These are phyloP conservation scores for Lodderomyces theae DNA, from an alignment of 1,139 yeast species.

Conservation along the genomic window DNA sequence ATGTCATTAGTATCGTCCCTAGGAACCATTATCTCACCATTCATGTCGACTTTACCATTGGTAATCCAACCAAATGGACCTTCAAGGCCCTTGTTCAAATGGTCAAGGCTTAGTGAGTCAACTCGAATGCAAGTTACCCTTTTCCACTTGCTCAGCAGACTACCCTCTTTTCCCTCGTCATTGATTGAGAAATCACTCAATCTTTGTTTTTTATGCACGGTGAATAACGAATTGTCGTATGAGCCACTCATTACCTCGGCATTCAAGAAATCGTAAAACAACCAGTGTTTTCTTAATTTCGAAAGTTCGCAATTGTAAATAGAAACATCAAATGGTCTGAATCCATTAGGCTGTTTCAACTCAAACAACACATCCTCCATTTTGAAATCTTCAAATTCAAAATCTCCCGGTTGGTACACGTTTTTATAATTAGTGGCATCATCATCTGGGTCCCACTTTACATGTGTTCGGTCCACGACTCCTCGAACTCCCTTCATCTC, in stretches of 20 bases:
- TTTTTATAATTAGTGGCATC: conserved; percentile 81
- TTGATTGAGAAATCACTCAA: conserved; percentile 37
- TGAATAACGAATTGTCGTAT: conserved; percentile 88
- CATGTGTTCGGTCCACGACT: conserved; percentile 85
- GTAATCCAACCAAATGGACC: conserved; percentile 99
- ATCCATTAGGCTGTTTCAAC: conserved; percentile 73
- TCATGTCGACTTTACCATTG: conserved; percentile 85
- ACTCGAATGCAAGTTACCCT: conserved; percentile 77
- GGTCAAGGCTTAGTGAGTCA: conserved; percentile 83
- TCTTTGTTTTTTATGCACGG: conserved; percentile 77
- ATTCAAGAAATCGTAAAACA: conserved; percentile 79
- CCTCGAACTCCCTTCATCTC: conserved; percentile 87
- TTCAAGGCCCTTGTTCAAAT: conserved; percentile 79
- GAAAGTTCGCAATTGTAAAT: conserved; percentile 82
- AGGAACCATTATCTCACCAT: conserved; percentile 86
- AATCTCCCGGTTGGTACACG: conserved; percentile 79
- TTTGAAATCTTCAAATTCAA: conserved; percentile 79
- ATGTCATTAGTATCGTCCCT: conserved; percentile 47
- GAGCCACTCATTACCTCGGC: conserved; percentile 88
- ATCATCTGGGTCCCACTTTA: conserved; percentile 76
- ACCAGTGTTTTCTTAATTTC: conserved; percentile 84
- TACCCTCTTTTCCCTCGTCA: conserved; percentile 12
- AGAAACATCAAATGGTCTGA: conserved; percentile 83
- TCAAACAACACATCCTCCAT: conserved; percentile 85
- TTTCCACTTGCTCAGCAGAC: conserved; percentile 37